Evolutionary conservation across 2,329 filamentous ascomycete genomes (phyloP).

Genomic region (Cytospora mali): DNA sequence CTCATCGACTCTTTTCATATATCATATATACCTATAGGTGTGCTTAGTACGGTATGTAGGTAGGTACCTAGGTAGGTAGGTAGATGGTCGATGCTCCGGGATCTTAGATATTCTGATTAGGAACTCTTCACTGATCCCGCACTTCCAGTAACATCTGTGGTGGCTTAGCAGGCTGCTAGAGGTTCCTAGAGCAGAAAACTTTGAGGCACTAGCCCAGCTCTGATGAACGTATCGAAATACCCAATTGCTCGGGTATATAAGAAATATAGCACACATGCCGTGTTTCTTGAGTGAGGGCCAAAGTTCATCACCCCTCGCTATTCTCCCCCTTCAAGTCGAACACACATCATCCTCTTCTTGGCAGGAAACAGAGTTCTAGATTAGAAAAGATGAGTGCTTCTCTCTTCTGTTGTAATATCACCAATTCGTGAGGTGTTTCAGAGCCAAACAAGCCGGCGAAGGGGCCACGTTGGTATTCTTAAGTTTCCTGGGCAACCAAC

Average conservation of each 20-base stretch:
- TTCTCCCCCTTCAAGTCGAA: neutral
- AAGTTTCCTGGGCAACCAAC: neutral
- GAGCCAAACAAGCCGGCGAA: neutral
- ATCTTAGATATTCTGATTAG: no score
- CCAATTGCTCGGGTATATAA: neutral
- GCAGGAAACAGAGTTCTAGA: neutral
- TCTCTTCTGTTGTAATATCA: neutral
- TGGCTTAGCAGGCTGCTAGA: neutral
- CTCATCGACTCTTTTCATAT: no score
- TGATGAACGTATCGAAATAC: neutral
- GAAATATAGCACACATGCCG: neutral
- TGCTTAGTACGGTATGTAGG: no score
- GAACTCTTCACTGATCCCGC: no score
- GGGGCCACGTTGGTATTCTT: neutral
- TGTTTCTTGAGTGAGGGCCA: neutral
- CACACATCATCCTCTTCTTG: neutral
- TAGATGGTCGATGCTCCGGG: neutral
- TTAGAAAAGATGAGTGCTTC: neutral
- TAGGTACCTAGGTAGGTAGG: no score
- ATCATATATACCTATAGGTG: no score
- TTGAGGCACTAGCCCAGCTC: neutral
- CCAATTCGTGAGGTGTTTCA: neutral
- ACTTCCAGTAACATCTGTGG: no score
- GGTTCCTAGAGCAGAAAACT: neutral
- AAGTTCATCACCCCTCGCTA: neutral